phyloP scores from a whole-genome alignment of 2,329 filamentous ascomycete genomes.

The Xylariaceae sp. region DNA sequence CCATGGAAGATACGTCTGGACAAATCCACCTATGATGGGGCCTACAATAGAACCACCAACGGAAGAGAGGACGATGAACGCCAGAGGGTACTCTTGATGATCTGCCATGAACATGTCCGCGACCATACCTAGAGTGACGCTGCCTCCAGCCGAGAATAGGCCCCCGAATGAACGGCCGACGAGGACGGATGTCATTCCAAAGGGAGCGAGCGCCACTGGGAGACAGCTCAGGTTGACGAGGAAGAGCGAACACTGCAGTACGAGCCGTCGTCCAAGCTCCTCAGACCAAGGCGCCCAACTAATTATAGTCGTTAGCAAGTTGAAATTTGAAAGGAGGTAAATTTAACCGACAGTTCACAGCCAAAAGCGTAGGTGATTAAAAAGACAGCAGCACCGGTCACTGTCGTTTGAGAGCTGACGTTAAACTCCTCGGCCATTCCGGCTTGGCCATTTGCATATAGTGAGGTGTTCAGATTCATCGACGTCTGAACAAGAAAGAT shows the following conservation, averaged over 20 bases:
- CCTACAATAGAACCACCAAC: constrained; percentile 51
- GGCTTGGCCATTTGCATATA: constrained; percentile 45
- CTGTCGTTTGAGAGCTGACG: constrained; percentile 42
- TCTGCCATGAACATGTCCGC: constrained; percentile 57
- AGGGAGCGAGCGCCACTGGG: constrained; percentile 38
- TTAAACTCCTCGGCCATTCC: constrained; percentile 41
- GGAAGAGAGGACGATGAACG: constrained; percentile 54
- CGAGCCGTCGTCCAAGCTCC: constrained; percentile 47
- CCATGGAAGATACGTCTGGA: constrained; percentile 44
- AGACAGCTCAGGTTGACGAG: constrained; percentile 52
- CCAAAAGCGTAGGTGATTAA: constrained; percentile 47
- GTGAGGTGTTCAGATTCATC: constrained; percentile 52
- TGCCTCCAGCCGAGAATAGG: constrained; percentile 57
- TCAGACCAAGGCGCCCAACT: constrained; percentile 52
- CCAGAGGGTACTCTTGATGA: constrained; percentile 53
- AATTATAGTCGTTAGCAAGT: constrained; percentile 31
- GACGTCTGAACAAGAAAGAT: constrained; percentile 49
- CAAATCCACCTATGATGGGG: constrained; percentile 49
- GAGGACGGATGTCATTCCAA: constrained; percentile 36
- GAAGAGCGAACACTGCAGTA: constrained; percentile 45
- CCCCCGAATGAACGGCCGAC: constrained; percentile 43
- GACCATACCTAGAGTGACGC: constrained; percentile 59
- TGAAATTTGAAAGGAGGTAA: background rate
- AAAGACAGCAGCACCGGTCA: constrained; percentile 44
- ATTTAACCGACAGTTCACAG: constrained; percentile 48